Evolutionary conservation across 192 early-diverging fungal genomes (phyloP).

Genomic region (Backusella parvicylindrica): DNA sequence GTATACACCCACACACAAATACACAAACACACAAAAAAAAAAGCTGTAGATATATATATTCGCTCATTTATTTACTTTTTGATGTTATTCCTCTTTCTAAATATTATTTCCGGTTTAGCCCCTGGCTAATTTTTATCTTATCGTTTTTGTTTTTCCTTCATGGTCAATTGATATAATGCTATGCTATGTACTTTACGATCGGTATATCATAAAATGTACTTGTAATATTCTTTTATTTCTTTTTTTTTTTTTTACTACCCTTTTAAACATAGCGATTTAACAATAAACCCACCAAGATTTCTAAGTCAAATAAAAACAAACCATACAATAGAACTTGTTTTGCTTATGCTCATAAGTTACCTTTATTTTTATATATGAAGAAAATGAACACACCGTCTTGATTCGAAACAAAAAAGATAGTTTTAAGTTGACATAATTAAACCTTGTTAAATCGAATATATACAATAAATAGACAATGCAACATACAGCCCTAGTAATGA

Average conservation of each 20-base stretch:
- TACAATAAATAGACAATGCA: background rate
- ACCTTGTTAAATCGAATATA: background rate
- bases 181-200: background rate
- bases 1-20: background rate
- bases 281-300: background rate
- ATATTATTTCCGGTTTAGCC: background rate
- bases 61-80: background rate
- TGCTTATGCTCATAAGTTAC: background rate
- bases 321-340: background rate
- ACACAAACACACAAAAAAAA: background rate
- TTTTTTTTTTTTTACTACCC: background rate
- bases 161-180: background rate
- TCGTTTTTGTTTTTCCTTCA: background rate
- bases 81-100: background rate
- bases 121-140: background rate
- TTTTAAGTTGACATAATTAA: background rate
- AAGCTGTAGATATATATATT: background rate
- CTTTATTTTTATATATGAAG: background rate
- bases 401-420: background rate
- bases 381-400: background rate
- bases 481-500: background rate
- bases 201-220: background rate
- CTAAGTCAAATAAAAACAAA: background rate
- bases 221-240: background rate
- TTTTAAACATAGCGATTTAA: background rate